Percentiles rank a stretch among this genome's conserved stretches.
These are phyloP conservation scores for Starmerella bacillaris DNA, from an alignment of 805 yeast species.

Conservation along the genomic window DNA sequence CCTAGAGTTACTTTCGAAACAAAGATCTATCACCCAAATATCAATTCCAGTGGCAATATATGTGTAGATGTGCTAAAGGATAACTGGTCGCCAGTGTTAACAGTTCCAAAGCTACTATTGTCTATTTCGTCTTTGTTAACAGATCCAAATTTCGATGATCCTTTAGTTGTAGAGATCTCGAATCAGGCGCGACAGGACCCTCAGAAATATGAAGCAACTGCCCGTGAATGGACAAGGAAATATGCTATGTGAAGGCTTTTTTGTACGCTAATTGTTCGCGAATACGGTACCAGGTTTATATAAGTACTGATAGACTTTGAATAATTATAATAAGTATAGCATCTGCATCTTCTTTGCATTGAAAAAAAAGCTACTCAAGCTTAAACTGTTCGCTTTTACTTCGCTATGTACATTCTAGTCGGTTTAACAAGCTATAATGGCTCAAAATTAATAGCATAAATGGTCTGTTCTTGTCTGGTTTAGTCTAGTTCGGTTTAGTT, in stretches of 20 bases:
- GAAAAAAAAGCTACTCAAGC: too few relatives aligned
- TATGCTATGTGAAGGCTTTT: slow-evolving; percentile 75
- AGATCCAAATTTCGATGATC: slow-evolving; percentile 98
- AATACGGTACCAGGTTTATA: too few relatives aligned
- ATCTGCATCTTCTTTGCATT: too few relatives aligned
- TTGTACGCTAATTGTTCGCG: too few relatives aligned
- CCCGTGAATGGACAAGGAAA: slow-evolving; percentile 96
- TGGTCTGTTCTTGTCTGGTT: too few relatives aligned
- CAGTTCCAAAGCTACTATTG: slow-evolving; percentile 83
- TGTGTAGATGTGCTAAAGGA: slow-evolving; percentile 94
- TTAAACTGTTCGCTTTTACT: too few relatives aligned
- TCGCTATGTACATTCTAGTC: too few relatives aligned
- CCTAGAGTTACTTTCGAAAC: slow-evolving; percentile 88
- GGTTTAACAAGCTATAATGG: too few relatives aligned
- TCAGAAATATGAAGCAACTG: slow-evolving; percentile 86
- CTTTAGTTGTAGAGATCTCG: slow-evolving; percentile 95
- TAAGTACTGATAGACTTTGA: too few relatives aligned
- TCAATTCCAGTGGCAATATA: slow-evolving; percentile 86
- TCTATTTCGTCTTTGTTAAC: slow-evolving; percentile 91
- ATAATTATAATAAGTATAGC: too few relatives aligned
- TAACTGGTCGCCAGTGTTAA: slow-evolving; percentile 97
- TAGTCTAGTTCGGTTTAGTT: too few relatives aligned
- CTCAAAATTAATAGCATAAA: too few relatives aligned
- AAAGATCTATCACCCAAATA: slow-evolving; percentile 92
- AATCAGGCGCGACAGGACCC: slow-evolving; percentile 89